Percentiles rank a stretch among this genome's conserved stretches.
Conservation (phyloP, 2,329 filamentous ascomycete genomes). For the Fusarium sp. region DNA sequence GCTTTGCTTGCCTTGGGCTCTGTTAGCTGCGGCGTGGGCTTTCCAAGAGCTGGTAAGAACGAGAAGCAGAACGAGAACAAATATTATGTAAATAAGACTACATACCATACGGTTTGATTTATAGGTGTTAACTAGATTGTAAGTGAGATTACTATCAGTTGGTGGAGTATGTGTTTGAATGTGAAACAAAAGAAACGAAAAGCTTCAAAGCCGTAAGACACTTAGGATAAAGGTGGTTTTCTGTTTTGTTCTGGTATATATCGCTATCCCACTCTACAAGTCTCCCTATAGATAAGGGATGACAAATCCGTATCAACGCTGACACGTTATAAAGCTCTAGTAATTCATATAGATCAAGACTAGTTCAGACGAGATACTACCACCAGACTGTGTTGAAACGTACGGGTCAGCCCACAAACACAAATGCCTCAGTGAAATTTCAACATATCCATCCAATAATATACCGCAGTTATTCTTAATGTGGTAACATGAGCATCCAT, state of each 20-base stretch:
- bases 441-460: slow-evolving; percentile 21
- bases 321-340: neutral
- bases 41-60: too few relatives aligned
- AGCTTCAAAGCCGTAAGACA: too few relatives aligned
- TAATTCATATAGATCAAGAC: neutral
- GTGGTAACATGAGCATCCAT: neutral
- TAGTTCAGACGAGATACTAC: slow-evolving; percentile 1
- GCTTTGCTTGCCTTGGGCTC: too few relatives aligned
- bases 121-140: too few relatives aligned
- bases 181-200: too few relatives aligned
- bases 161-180: too few relatives aligned
- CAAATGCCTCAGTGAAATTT: slow-evolving; percentile 1
- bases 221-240: neutral
- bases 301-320: too few relatives aligned
- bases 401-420: slow-evolving; percentile 11
- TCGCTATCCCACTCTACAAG: slow-evolving; percentile 23
- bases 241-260: neutral
- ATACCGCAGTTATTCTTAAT: neutral
- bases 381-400: neutral
- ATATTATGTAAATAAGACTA: too few relatives aligned
- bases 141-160: too few relatives aligned
- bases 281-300: neutral
- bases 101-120: too few relatives aligned
- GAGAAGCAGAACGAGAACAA: too few relatives aligned
- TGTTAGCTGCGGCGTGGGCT: too few relatives aligned